Conservation (phyloP, 768 basidiomycete species). For the Fistulinella prunicolor region DNA sequence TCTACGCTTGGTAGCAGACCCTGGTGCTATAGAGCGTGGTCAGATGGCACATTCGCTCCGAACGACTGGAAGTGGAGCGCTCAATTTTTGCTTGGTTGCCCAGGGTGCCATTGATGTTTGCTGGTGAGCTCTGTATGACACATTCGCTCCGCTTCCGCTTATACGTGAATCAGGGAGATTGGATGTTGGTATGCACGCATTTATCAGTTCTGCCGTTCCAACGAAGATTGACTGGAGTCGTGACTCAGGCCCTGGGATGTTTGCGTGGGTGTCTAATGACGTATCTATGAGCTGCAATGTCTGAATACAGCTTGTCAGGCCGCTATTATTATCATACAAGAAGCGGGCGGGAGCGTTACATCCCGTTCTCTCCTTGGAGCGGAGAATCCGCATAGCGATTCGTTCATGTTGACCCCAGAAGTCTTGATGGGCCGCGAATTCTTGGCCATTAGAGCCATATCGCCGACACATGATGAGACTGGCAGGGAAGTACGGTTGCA, state of each 20-base stretch:
- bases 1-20: slow-evolving; percentile 69
- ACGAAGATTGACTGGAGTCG: neutral
- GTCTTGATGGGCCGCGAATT: slow-evolving; percentile 78
- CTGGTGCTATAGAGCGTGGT: slow-evolving; percentile 52
- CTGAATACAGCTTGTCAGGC: slow-evolving; percentile 41
- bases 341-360: slow-evolving; percentile 80
- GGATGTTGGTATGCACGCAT: slow-evolving; percentile 54
- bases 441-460: slow-evolving; percentile 67
- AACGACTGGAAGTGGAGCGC: slow-evolving; percentile 77
- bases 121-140: slow-evolving; percentile 50
- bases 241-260: slow-evolving; percentile 75
- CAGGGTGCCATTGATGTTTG: slow-evolving; percentile 86
- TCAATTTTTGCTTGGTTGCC: slow-evolving; percentile 84
- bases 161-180: slow-evolving; percentile 59
- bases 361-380: slow-evolving; percentile 48
- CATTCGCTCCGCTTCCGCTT: neutral
- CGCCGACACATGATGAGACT: slow-evolving; percentile 56
- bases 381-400: slow-evolving; percentile 29
- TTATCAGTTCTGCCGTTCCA: neutral
- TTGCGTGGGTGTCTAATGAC: slow-evolving; percentile 44
- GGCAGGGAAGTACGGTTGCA: slow-evolving; percentile 67
- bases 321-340: slow-evolving; percentile 84
- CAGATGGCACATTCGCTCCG: slow-evolving; percentile 84
- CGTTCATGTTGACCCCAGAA: slow-evolving; percentile 63
- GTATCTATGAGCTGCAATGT: neutral